A percentile compares a stretch with the other conserved stretches of the same genome.
phyloP scores from a whole-genome alignment of 2,329 filamentous ascomycete species.

The Colletotrichum godetiae region DNA sequence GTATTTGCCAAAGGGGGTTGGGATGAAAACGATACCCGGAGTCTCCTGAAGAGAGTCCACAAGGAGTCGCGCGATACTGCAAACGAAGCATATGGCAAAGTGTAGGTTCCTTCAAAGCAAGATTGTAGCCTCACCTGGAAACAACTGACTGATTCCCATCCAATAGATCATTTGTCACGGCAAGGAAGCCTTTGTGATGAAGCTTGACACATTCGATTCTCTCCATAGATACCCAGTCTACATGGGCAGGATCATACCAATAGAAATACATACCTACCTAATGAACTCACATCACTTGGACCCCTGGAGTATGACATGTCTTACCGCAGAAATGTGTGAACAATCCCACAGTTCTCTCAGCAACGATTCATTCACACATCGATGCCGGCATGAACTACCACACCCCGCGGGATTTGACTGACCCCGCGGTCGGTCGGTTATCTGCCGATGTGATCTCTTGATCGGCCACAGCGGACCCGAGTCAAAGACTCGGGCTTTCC shows the following conservation, averaged over 20 bases:
- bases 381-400: background rate
- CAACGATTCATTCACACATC: background rate
- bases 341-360: background rate
- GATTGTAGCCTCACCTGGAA: accelerated
- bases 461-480: conserved; percentile 3
- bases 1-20: conserved; percentile 47
- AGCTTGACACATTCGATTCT: background rate
- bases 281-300: background rate
- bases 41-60: conserved; percentile 45
- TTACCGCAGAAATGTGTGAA: background rate
- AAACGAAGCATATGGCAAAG: conserved; percentile 44
- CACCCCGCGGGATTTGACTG: background rate
- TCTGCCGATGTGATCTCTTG: background rate
- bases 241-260: background rate
- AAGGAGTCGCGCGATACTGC: conserved; percentile 44
- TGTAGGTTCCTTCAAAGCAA: conserved; percentile 42
- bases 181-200: conserved; percentile 31
- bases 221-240: background rate
- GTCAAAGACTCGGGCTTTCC: background rate
- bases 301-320: too few species aligned
- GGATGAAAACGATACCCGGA: conserved; percentile 45
- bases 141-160: background rate
- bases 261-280: background rate
- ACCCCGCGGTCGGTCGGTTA: background rate
- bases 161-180: conserved; percentile 31